Evolutionary conservation across 371 early-diverging fungal species (phyloP), one percentile per base, ranked within the genome.

Genomic region (Mortierella sp.): DNA sequence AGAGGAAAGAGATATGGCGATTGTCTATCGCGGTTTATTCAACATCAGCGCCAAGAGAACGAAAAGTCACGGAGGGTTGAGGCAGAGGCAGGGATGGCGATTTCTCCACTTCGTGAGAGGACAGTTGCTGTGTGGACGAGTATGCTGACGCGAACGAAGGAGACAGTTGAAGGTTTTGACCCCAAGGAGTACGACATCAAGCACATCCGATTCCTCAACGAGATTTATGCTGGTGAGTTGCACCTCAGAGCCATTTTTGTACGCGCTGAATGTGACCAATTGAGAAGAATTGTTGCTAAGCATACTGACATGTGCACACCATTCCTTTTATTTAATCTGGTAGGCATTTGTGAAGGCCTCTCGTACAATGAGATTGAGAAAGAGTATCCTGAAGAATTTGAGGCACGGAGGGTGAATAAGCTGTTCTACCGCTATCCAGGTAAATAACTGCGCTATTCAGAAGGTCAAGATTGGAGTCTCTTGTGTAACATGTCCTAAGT

Each of bases 381-480:
- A 71, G 76, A 82, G 43, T 93, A 93, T 76, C 96, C 96, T 5
- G 87, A 90, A 10, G 95, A 96, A 73, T 95, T 90, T 78, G 75
- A 87, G 46, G 92, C 92, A 54, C 90, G 96, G 46, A 88, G 90
- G 75, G 86, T 88, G 43, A 93, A 95, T 84, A 96, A 97, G 83
- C 88, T 97, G 24, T 90, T 91, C 76, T 96, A 95, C 78, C 89
- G 97, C 48, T 97, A 96, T 83, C 96, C 96, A 14, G 96, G 96
- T 14, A 50, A 50, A 76, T 48, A 37, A 21, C 61, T 61, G 61
- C 61, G 61, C 34, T 51, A 9, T 50, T 40, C 34, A 31, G 16
- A 16, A 4, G 31, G 61, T 19, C 19, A 61, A 14, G 31, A 31
- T 16, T 19, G 9, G 24, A 64, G 5, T 64, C 21, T 21, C 21